A percentile compares a stretch with the other conserved stretches of the same genome.
These are phyloP conservation scores for Thielaviopsis punctulata DNA, from an alignment of 2,329 filamentous ascomycete genomes.

Conservation along the genomic window DNA sequence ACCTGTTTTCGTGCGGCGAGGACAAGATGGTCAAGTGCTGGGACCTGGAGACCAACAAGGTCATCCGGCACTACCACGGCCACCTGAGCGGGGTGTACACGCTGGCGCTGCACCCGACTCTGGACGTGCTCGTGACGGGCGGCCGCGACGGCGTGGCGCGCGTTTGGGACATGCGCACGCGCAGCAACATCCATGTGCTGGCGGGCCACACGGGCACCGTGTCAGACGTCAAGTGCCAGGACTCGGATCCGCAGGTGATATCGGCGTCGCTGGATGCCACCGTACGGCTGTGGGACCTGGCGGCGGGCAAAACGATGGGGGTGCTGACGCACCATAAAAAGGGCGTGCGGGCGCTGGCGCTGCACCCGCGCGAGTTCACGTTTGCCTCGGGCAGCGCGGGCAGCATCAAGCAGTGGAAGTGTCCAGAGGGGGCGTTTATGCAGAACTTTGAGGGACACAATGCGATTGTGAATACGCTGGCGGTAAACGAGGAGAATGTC, in stretches of 20 bases:
- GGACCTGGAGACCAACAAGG: constrained; percentile 99
- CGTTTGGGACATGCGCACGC: constrained; percentile 97
- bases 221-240: constrained; percentile 77
- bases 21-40: constrained; percentile 99
- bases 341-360: constrained; percentile 68
- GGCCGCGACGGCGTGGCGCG: constrained; percentile 85
- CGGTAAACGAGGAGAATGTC: constrained; percentile 89
- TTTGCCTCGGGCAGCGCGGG: constrained; percentile 85
- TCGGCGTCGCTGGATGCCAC: constrained; percentile 84
- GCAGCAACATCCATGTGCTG: constrained; percentile 89
- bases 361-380: constrained; percentile 86
- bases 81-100: constrained; percentile 94
- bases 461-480: constrained; percentile 83
- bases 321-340: constrained; percentile 98
- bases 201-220: constrained; percentile 83
- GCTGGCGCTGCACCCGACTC: constrained; percentile 76
- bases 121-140: constrained; percentile 88
- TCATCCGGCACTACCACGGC: constrained; percentile 93
- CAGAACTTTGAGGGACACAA: constrained; percentile 97
- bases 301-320: constrained; percentile 89
- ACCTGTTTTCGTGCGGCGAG: constrained; percentile 93
- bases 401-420: constrained; percentile 99
- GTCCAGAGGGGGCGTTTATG: constrained; percentile 95
- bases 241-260: constrained; percentile 91
- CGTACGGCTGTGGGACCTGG: constrained; percentile 85